These are phyloP conservation scores for Scheffersomyces insectosa DNA, from an alignment of 1,139 yeast species.

Conservation along the genomic window DNA sequence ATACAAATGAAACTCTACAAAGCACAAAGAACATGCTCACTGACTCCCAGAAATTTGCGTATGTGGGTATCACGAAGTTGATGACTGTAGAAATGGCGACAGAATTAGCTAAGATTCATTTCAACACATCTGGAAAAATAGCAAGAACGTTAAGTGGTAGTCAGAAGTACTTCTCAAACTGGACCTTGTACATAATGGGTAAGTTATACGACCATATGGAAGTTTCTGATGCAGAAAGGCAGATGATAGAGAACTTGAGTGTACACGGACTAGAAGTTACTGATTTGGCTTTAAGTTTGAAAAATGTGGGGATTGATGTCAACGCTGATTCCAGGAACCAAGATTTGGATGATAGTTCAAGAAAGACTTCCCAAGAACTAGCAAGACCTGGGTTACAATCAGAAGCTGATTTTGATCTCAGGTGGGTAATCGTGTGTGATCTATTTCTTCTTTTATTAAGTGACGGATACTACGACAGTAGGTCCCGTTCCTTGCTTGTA, in stretches of 20 bases:
- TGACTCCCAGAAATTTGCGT: slow-evolving; percentile 88
- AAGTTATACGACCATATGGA: slow-evolving; percentile 83
- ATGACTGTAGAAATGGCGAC: slow-evolving; percentile 81
- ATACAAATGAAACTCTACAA: slow-evolving; percentile 65
- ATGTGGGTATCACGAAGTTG: slow-evolving; percentile 80
- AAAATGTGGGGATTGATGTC: slow-evolving; percentile 39
- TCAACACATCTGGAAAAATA: slow-evolving; percentile 51
- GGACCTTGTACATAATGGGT: slow-evolving; percentile 77
- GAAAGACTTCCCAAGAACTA: slow-evolving; percentile 7
- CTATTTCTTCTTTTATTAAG: slow-evolving; percentile 75
- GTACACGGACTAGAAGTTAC: slow-evolving; percentile 76
- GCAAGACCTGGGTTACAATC: slow-evolving; percentile 4
- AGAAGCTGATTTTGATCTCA: slow-evolving; percentile 62
- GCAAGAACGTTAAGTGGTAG: slow-evolving; percentile 65
- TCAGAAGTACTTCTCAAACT: slow-evolving; percentile 78
- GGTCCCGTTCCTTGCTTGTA: slow-evolving; percentile 77
- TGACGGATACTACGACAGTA: slow-evolving; percentile 85
- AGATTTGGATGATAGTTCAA: not conserved
- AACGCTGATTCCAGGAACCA: slow-evolving; percentile 8
- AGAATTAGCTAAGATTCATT: slow-evolving; percentile 61
- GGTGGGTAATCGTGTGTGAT: slow-evolving; percentile 95
- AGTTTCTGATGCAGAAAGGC: slow-evolving; percentile 67
- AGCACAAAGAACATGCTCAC: slow-evolving; percentile 80
- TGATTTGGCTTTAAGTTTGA: slow-evolving; percentile 67
- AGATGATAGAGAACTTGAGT: slow-evolving; percentile 86